Conservation (phyloP, 495 filamentous ascomycete species). For the Aspergillus campestris region DNA sequence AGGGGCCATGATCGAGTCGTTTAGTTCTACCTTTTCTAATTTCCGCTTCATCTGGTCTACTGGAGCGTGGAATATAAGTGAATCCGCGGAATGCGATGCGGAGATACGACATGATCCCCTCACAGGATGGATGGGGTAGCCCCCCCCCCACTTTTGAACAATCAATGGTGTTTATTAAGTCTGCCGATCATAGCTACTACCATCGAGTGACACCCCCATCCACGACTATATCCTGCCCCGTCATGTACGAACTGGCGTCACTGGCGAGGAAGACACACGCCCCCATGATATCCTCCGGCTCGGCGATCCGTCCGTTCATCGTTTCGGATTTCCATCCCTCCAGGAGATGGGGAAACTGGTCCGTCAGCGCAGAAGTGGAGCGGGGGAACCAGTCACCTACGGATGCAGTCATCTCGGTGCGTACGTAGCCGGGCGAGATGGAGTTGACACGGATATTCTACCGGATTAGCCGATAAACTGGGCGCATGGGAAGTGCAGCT, state of each 20-base stretch:
- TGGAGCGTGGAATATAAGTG: no score
- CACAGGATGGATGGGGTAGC: background rate
- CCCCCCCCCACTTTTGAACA: conserved; percentile 19
- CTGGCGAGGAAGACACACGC: conserved; percentile 75
- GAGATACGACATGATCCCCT: conserved; percentile 1
- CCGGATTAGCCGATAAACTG: background rate
- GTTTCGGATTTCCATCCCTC: conserved; percentile 62
- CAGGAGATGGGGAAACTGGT: conserved; percentile 66
- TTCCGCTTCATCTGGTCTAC: background rate
- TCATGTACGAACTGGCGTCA: conserved; percentile 72
- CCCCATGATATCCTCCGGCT: conserved; percentile 73
- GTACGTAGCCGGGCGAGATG: conserved; percentile 39
- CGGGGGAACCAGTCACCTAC: conserved; percentile 30
- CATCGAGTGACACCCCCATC: conserved; percentile 30
- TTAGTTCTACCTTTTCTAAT: conserved; percentile 1
- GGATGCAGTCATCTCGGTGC: conserved; percentile 33
- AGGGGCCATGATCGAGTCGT: conserved; percentile 16
- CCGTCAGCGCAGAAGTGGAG: conserved; percentile 36
- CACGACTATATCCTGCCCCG: conserved; percentile 61
- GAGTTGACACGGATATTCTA: conserved; percentile 37
- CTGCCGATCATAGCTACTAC: conserved; percentile 3
- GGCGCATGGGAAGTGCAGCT: background rate
- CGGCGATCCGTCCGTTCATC: conserved; percentile 64
- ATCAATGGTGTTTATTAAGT: background rate
- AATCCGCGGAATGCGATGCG: conserved; percentile 2